A percentile compares a stretch with the other conserved stretches of the same genome.
These are phyloP conservation scores for Phytophthora tubulina DNA, from an alignment of 352 stramenopile genomes.

Conservation along the genomic window DNA sequence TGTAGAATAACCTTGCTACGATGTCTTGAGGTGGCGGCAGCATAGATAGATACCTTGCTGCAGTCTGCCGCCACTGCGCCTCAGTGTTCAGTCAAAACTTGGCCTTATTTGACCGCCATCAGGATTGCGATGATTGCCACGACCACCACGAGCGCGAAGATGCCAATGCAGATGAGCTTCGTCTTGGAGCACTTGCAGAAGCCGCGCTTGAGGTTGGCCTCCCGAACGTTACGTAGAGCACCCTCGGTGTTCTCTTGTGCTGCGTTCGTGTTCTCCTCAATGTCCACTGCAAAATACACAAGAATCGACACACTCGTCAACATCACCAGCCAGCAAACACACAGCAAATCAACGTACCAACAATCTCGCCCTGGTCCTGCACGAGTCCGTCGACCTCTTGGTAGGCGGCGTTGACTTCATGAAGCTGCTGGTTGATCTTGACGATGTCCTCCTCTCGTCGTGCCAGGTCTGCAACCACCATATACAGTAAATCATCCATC, in stretches of 20 bases:
- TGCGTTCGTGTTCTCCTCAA: slow-evolving; percentile 61
- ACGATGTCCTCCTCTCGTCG: slow-evolving; percentile 76
- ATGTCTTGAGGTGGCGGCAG: slow-evolving; percentile 5
- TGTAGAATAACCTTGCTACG: slow-evolving; percentile 3
- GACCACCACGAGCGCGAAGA: slow-evolving; percentile 60
- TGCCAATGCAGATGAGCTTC: slow-evolving; percentile 66
- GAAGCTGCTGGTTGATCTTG: slow-evolving; percentile 78
- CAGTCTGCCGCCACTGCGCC: slow-evolving; percentile 1
- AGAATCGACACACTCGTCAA: slow-evolving; percentile 7
- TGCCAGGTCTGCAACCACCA: slow-evolving; percentile 49
- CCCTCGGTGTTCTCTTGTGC: slow-evolving; percentile 62
- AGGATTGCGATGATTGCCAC: slow-evolving; percentile 62
- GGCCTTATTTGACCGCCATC: slow-evolving; percentile 44
- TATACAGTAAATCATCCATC: slow-evolving; percentile 20
- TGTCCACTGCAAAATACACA: slow-evolving; percentile 54
- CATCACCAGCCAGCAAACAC: neutral
- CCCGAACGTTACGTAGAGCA: slow-evolving; percentile 61
- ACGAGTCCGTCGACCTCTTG: slow-evolving; percentile 73
- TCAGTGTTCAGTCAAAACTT: slow-evolving; percentile 15
- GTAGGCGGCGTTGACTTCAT: slow-evolving; percentile 74
- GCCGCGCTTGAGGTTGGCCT: slow-evolving; percentile 59
- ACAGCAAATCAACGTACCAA: slow-evolving; percentile 47
- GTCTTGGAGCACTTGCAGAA: slow-evolving; percentile 70
- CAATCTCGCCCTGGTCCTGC: slow-evolving; percentile 72
- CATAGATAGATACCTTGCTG: slow-evolving; percentile 1